Evolutionary conservation across 2,329 filamentous ascomycete species (phyloP).

Genomic region (Zarea fungicola): DNA sequence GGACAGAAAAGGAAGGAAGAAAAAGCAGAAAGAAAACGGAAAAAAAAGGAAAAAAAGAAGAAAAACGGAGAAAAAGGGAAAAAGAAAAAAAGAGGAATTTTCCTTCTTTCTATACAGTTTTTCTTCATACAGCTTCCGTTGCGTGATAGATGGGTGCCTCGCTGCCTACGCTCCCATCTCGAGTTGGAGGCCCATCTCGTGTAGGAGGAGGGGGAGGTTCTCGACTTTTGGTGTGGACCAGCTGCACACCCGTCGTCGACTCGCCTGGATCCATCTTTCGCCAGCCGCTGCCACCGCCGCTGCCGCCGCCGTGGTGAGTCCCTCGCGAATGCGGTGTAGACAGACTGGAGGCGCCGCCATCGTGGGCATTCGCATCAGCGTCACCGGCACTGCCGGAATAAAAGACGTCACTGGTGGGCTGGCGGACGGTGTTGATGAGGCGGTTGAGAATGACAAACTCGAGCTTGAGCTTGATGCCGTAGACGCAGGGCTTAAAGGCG

Average conservation of each 20-base stretch:
- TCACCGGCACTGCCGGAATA: conserved; percentile 2
- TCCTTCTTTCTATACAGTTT: background rate
- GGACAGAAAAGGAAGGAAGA: background rate
- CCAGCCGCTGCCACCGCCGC: conserved; percentile 3
- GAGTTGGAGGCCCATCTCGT: too few relatives aligned
- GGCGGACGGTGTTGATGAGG: conserved; percentile 26
- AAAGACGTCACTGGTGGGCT: conserved; percentile 6
- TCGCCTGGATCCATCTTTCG: conserved; percentile 4
- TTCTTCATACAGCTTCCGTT: background rate
- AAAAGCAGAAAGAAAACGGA: background rate
- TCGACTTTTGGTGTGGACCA: background rate
- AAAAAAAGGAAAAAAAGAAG: background rate
- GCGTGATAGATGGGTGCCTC: conserved; percentile 4
- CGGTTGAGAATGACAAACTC: conserved; percentile 37
- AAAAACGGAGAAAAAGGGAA: background rate
- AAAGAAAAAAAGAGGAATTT: background rate
- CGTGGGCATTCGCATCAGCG: too few relatives aligned
- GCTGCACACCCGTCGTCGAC: background rate
- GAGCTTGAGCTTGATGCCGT: conserved; percentile 35
- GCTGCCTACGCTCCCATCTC: conserved; percentile 4
- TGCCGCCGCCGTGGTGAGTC: background rate
- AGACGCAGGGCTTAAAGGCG: conserved; percentile 32
- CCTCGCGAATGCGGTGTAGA: background rate
- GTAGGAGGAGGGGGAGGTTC: too few relatives aligned
- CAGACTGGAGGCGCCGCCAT: background rate